Base-by-base conservation (phyloP, 176 grass and related monocot genomes). In the Oropetium thomaeum region DNA sequence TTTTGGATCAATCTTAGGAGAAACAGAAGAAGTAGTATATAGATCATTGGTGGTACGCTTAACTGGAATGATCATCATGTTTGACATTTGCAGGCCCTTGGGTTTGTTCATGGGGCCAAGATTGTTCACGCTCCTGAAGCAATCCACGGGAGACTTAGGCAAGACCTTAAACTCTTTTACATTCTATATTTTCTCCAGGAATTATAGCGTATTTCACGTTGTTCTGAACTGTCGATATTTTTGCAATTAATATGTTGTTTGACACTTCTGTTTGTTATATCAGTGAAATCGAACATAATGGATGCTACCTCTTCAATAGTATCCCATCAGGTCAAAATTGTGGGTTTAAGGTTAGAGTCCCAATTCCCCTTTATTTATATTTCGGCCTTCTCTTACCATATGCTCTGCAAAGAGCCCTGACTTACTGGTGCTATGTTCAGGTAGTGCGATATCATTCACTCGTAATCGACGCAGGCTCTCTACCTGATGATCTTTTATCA, bases 401-500 rank as follows among this genome's bases (percentile, higher is more conserved):
- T 51, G 51, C 3, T 0, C 0, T 0, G 27, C 11, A 15, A 17
- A 43, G 45, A 31, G 0, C 27, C 20, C 0, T 74, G 53, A 10
- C 62, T 79, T 44, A 67, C 43, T 17, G 17, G 11, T 79, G 34
- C 33, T 80, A 20, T 78, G 76, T 70, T 69, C 82, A 98, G 95
- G 95, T 92, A 66, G 89, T 98, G 26, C 87, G 91, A 8, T 98
- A 98, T 79, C 95, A 98, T 89, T 98, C 95, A 58, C 95, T 98
- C 81, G 71, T 89, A 60, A 90, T 98, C 79, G 75, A 92, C 75
- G 30, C 77, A 44, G 72, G 77, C 17, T 94, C 95, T 41, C 75
- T 98, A 28, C 78, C 91, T 35, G 42, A 92, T 45, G 91, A 90
- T 54, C 88, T 98, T 79, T 66, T 84, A 58, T 88, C 91, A 61